Evolutionary conservation across 1,284 basidiomycete genomes (phyloP).

Genomic region (Ganoderma meredithae): DNA sequence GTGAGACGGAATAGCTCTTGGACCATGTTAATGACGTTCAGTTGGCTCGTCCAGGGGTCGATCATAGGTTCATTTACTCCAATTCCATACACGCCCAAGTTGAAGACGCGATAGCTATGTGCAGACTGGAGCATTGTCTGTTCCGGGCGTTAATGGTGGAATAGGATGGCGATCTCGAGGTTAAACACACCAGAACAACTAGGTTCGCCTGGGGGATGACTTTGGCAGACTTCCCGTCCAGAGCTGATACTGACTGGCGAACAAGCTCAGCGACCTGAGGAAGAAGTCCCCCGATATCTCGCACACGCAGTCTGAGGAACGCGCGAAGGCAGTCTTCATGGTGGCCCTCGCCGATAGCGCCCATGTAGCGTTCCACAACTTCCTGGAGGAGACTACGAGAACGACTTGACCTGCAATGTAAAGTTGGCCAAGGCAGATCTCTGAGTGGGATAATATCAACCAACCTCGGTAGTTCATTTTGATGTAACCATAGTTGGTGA

Average conservation of each 20-base stretch:
- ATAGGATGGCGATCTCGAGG: neutral
- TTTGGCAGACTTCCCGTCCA: constrained; percentile 49
- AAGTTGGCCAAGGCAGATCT: neutral
- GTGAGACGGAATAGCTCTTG: constrained; percentile 80
- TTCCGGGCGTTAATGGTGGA: neutral
- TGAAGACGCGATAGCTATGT: constrained; percentile 76
- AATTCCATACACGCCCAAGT: constrained; percentile 80
- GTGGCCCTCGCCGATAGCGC: constrained; percentile 56
- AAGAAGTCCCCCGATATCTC: constrained; percentile 63
- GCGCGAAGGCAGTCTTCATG: constrained; percentile 83
- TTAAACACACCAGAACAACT: constrained; percentile 66
- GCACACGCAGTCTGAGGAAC: constrained; percentile 84
- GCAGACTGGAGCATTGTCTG: constrained; percentile 80
- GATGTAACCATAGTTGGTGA: constrained; percentile 84
- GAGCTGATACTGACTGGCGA: constrained; percentile 48
- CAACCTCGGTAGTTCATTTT: constrained; percentile 78
- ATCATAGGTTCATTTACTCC: constrained; percentile 62
- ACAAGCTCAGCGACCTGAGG: constrained; percentile 60
- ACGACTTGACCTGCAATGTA: constrained; percentile 45
- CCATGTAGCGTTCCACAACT: constrained; percentile 71
- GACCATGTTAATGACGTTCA: constrained; percentile 72
- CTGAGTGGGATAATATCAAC: constrained; percentile 34
- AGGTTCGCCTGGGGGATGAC: constrained; percentile 76
- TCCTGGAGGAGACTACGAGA: constrained; percentile 68
- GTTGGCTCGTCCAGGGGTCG: constrained; percentile 86